Evolutionary conservation across 2,329 filamentous ascomycete genomes (phyloP).

Genomic region (Aspergillus hiratsukae): DNA sequence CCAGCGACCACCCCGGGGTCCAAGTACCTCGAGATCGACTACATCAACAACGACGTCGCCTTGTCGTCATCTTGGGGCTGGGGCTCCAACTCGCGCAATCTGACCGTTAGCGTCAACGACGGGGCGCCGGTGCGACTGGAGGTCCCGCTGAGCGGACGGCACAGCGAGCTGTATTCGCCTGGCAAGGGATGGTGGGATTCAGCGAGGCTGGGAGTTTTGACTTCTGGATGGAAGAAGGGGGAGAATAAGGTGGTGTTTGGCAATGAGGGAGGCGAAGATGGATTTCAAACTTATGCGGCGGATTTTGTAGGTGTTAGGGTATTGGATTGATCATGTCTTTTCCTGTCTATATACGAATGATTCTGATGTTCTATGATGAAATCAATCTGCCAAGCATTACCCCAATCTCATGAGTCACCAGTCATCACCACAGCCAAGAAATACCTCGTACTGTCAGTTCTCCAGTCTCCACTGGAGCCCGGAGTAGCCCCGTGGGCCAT

Average conservation of each 20-base stretch:
- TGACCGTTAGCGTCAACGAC: constrained; percentile 48
- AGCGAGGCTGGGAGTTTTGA: constrained; percentile 42
- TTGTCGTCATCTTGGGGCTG: constrained; percentile 40
- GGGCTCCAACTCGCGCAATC: constrained; percentile 48
- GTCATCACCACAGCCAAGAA: background rate
- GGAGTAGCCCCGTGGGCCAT: background rate
- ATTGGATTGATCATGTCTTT: constrained; percentile 11
- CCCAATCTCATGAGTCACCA: background rate
- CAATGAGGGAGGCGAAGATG: constrained; percentile 26
- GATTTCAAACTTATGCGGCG: constrained; percentile 25
- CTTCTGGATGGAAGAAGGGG: constrained; percentile 45
- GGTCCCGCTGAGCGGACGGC: constrained; percentile 42
- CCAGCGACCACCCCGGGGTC: constrained; percentile 22
- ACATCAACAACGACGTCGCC: constrained; percentile 51
- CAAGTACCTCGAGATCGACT: constrained; percentile 47
- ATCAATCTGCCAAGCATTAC: background rate
- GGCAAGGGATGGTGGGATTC: constrained; percentile 51
- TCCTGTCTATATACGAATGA: no score
- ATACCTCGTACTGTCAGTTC: no score
- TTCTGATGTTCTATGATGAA: no score
- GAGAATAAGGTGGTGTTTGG: constrained; percentile 34
- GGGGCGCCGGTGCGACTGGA: constrained; percentile 43
- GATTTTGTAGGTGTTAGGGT: constrained; percentile 36
- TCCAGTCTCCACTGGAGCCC: background rate
- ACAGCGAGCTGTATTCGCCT: constrained; percentile 34